Base-by-base conservation (phyloP, 2,329 filamentous ascomycete species). In the Alternaria brassicae region DNA sequence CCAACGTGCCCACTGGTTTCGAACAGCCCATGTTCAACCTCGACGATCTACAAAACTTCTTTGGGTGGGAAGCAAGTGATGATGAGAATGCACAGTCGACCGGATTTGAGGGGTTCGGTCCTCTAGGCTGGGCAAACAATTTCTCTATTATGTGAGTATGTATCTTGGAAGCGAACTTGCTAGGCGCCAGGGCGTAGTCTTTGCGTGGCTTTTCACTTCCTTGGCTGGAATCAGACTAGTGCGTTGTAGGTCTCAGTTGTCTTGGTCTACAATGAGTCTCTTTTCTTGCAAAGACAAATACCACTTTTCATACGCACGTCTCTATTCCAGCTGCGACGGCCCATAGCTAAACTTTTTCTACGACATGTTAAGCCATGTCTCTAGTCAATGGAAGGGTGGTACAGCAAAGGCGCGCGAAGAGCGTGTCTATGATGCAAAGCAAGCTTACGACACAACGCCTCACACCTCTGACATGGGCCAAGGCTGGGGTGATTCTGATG, bases 21-120 rank as follows among this genome's bases (percentile, higher is more conserved):
- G 71, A 74, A 6, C 71, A 71, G 23, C 71, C 70, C 12, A 70
- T 74, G 42, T 73, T 75, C 36, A 71, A 75, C 25, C 60, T 75
- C 3, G 70, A 75, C 23, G 71, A 74, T 47, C 40, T 75, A 2
- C 72, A 75, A 25, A 74, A 75, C 19, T 75, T 75, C 53, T 75
- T 75, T 50, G 70, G 72, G 21, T 74, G 71, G 71, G 69, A 71
- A 19, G 67, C 67, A 21, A 70, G 53, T 30, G 63, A 64, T 13
- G 61, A 64, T 13, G 71, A 72, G 47, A 69, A 70, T 39, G 68
- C 65, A 17, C 71, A 71, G 39, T 62, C 67, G 2, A 73, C 72
- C 2, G 72, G 72, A 0, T 69, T 74, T 7, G 71, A 74, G 25
- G 70, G 66, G 2, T 68, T 74, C 55, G 71, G 71, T 0, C 69